These are phyloP conservation scores for Mycena rosella DNA, from an alignment of 768 basidiomycete genomes.

Conservation along the genomic window DNA sequence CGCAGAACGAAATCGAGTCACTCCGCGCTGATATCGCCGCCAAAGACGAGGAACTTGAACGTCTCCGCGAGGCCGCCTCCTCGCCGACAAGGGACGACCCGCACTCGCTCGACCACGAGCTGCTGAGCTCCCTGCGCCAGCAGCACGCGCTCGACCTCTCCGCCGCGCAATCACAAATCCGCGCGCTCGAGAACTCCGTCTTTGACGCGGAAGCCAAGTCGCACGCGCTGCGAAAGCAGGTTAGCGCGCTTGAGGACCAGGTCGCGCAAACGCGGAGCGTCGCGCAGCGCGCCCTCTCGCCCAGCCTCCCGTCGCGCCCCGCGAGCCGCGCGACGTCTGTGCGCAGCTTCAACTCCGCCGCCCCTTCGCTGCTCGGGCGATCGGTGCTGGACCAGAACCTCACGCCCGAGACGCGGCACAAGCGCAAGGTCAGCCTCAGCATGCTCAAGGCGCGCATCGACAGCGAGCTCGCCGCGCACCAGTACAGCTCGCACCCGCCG, in stretches of 20 bases:
- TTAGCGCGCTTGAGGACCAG: slow-evolving; percentile 76
- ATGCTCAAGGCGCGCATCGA: slow-evolving; percentile 95
- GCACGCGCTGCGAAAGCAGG: slow-evolving; percentile 77
- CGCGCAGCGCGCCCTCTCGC: slow-evolving; percentile 60
- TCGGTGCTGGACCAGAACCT: slow-evolving; percentile 78
- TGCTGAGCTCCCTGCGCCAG: slow-evolving; percentile 76
- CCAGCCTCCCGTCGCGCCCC: slow-evolving; percentile 58
- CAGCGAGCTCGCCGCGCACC: slow-evolving; percentile 71
- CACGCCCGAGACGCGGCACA: slow-evolving; percentile 82
- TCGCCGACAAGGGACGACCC: slow-evolving; percentile 55
- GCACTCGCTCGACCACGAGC: slow-evolving; percentile 79
- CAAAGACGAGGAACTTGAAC: slow-evolving; percentile 78
- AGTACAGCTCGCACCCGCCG: slow-evolving; percentile 51
- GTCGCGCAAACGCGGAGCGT: slow-evolving; percentile 61
- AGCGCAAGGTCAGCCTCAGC: slow-evolving; percentile 84
- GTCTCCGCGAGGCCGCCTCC: slow-evolving; percentile 61
- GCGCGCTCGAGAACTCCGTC: slow-evolving; percentile 77
- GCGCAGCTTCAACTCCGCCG: slow-evolving; percentile 54
- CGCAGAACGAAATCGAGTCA: slow-evolving; percentile 78
- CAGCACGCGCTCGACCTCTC: slow-evolving; percentile 88
- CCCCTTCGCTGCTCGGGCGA: slow-evolving; percentile 61
- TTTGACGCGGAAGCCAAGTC: slow-evolving; percentile 80
- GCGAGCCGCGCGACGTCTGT: slow-evolving; percentile 58
- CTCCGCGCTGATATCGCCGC: slow-evolving; percentile 70
- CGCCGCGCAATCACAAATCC: slow-evolving; percentile 81